Base-by-base conservation (phyloP, 176 grass and related monocot genomes). In the Eleusine coracana region DNA sequence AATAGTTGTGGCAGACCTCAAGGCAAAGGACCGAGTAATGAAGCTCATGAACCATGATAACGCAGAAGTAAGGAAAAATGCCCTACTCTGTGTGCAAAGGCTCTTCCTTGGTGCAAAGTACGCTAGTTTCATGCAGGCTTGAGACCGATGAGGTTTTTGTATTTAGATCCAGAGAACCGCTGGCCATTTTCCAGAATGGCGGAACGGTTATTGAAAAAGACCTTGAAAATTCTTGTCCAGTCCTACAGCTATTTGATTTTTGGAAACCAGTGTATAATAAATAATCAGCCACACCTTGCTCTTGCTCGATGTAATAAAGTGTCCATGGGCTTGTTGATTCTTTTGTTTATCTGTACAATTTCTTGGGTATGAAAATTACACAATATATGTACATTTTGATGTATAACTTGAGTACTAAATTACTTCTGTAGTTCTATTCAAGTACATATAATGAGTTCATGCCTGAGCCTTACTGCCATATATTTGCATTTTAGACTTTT, bases 21-120 rank as follows among this genome's bases (percentile, higher is more conserved):
- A 99, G 89, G 89, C 89, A 1, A 99, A 99, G 87, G 96, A 99
- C 70, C 68, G 89, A 49, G 96, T 96, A 21, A 99, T 99, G 93
- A 99, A 94, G 84, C 93, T 96, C 73, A 96, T 96, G 96, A 85
- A 83, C 82, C 91, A 99, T 3, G 93, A 96, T 20, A 96, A 93
- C 48, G 42, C 85, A 2, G 93, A 99, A 87, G 96, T 99, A 61
- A 94, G 91, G 54, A 96, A 96, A 90, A 94, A 96, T 6, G 89
- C 89, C 0, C 85, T 99, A 13, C 85, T 96, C 10, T 99, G 87
- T 1, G 85, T 92, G 64, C 96, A 96, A 88, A 99, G 96, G 91
- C 93, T 99, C n/a, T 99, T 99, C 86, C 91, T 99, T 49, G 91
- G 93, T 14, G 85, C 96, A 1, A 99, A 94, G 77, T 99, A 94